Evolutionary conservation across 306 rosid species (phyloP).

Genomic region (Acmispon strigosus): DNA sequence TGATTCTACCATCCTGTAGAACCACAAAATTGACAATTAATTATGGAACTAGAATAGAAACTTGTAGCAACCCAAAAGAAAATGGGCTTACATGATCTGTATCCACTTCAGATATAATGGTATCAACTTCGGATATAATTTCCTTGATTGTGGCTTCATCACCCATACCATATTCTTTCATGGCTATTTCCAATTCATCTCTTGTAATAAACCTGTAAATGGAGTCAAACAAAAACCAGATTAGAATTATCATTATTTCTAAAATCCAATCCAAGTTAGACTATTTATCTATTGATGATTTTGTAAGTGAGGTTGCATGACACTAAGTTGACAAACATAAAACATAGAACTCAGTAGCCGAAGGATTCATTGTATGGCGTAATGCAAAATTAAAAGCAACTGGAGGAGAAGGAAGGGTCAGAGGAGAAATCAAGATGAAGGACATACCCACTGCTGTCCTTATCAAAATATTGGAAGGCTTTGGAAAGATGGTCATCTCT

Average conservation of each 20-base stretch:
- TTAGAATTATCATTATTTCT: background rate
- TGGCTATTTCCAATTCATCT: slow-evolving; percentile 77
- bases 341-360: background rate
- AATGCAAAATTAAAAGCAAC: background rate
- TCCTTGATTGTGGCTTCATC: slow-evolving; percentile 82
- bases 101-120: slow-evolving; percentile 88
- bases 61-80: background rate
- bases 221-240: background rate
- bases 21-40: background rate
- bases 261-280: background rate
- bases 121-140: slow-evolving; percentile 88
- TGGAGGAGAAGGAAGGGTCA: background rate
- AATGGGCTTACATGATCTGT: slow-evolving; percentile 63
- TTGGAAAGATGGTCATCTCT: slow-evolving; percentile 80
- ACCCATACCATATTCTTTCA: slow-evolving; percentile 93
- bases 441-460: slow-evolving; percentile 78
- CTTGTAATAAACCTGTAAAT: slow-evolving; percentile 66
- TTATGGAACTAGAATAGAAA: slow-evolving; percentile 5
- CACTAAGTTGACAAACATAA: background rate
- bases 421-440: slow-evolving; percentile 3
- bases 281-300: background rate
- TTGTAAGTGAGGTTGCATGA: background rate
- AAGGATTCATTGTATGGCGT: background rate
- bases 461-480: slow-evolving; percentile 87
- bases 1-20: slow-evolving; percentile 86